Evolutionary conservation across 768 basidiomycete species (phyloP), one percentile per base, ranked within the genome.

Genomic region (Boletus tylopilopsis): DNA sequence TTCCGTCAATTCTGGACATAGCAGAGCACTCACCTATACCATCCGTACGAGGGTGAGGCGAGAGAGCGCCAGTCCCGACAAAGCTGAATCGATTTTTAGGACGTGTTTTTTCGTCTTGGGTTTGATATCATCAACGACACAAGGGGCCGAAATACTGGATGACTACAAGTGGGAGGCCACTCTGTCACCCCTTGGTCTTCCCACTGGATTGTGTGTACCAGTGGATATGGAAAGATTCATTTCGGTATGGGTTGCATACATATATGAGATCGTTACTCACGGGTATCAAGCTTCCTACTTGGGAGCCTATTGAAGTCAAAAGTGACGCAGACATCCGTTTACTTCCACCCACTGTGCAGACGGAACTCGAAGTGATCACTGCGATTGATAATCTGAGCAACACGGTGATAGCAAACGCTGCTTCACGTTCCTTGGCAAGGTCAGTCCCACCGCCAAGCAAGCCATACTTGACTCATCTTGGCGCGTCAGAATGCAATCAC

Each of bases 81-180:
- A 27, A 19, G 7, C 54, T 68, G 41, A 62, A 47, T 37, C 25
- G 34, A n/a, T 10, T 54, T 24, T 10, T 35, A 97, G 95, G 15
- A 98, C 96, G 4, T 95, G 94, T 63, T 98, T 94, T 73, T 97
- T 92, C 59, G 91, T 96, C 5, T 75, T 99, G 8, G 94, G 94
- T 1, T 74, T 98, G 40, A 86, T 98, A 43, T 93, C 94, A 4
- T 88, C 89, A 0, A 97, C 95, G 0, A 78, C 82, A 2, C 86
- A 92, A 71, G 96, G 96, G 2, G 87, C 92, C 3, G 95, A 97
- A 67, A 85, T 97, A 45, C 70, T 99, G 24, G 89, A 91, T 44
- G 95, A 98, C 59, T 90, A 86, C 61, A 78, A 84, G 9, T 99
- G 96, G 96, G 87, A 94, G 54, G 86, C 94, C 11, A 93, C 93